Base-by-base conservation (phyloP, 805 yeast genomes). In the Diddensiella caesifluorescens region DNA sequence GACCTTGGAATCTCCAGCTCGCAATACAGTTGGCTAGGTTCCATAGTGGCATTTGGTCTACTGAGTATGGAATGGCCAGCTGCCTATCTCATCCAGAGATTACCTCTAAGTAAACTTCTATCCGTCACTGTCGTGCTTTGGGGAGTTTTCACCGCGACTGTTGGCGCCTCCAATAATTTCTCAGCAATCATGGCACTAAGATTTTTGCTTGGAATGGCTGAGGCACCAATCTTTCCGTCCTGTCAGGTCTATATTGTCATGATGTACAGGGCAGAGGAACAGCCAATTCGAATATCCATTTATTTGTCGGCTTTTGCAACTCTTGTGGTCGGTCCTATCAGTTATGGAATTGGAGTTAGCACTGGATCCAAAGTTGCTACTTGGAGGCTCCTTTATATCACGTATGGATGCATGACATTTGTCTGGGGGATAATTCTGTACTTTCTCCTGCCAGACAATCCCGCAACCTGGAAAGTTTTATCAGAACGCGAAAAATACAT, bases 371-470 rank as follows among this genome's bases (percentile, higher is more conserved):
- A 46, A 2, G 41, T 38, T 29, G 52, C 50, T 3, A 59, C 72
- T 9, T 73, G 77, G 77, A 63, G 65, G 52, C 73, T 73, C 69
- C 57, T 73, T 40, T 72, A 71, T 45, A 60, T 71, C 44, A 61
- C 73, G 49, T 75, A 71, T 49, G 77, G 76, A 35, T 58, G 64
- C 4, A 50, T 74, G 36, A 74, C 83, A 4, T 59, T 76, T 13
- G 19, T 29, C 12, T 29, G 32, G 32, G 32, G 32, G 9, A 22
- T 65, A 1, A 35, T 62, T 4, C 2, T n/a, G 54, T 51, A 59
- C 37, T 63, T 65, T 44, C 34, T 67, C n/a, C 75, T 74, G 51
- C 83, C 83, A 29, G 67, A 70, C 43, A 72, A 75, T 53, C 82
- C 83, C 13, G 56, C 75, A 0, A 66, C 62, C 46, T 74, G 75